Conservation (phyloP, 352 stramenopile species). For the Pythium aquatile region DNA sequence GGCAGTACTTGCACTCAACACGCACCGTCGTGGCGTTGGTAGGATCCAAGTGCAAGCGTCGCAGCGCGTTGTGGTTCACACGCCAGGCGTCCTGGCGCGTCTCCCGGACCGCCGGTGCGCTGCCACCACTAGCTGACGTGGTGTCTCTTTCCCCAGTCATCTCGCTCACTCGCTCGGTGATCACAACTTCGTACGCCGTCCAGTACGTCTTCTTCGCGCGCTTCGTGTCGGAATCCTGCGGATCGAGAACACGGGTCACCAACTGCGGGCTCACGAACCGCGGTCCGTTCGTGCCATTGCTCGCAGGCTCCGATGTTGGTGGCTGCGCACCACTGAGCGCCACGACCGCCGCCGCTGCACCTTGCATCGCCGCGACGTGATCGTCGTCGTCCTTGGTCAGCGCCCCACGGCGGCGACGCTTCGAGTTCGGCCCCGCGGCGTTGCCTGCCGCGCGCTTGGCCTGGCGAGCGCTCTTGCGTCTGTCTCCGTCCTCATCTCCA, state of each 20-base stretch:
- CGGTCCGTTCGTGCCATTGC: not conserved
- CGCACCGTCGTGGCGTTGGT: constrained; percentile 21
- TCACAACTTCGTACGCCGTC: constrained; percentile 30
- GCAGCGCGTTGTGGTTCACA: constrained; percentile 30
- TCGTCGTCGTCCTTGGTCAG: constrained; percentile 19
- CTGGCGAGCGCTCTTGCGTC: not conserved
- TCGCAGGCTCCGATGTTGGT: not conserved
- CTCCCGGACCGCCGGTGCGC: constrained; percentile 12
- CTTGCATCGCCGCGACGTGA: constrained; percentile 21
- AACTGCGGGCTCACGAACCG: not conserved
- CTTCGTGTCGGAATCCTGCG: constrained; percentile 30
- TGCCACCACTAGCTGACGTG: not conserved
- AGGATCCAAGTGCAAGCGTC: constrained; percentile 23
- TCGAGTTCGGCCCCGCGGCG: not conserved
- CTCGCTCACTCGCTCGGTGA: constrained; percentile 17
- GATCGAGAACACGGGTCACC: constrained; percentile 10
- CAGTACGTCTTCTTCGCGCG: constrained; percentile 33
- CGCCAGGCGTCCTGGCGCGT: constrained; percentile 29
- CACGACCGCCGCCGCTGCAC: constrained; percentile 24
- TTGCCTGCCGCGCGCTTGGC: not conserved
- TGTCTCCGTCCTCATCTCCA: not conserved
- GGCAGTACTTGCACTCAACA: constrained; percentile 27
- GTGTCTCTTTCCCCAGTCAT: constrained; percentile 1
- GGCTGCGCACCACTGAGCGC: constrained; percentile 19
- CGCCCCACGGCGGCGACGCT: constrained; percentile 18